Evolutionary conservation across 225 moss, liverwort and hornwort species (phyloP).

Genomic region (Antitrichia curtipendula): DNA sequence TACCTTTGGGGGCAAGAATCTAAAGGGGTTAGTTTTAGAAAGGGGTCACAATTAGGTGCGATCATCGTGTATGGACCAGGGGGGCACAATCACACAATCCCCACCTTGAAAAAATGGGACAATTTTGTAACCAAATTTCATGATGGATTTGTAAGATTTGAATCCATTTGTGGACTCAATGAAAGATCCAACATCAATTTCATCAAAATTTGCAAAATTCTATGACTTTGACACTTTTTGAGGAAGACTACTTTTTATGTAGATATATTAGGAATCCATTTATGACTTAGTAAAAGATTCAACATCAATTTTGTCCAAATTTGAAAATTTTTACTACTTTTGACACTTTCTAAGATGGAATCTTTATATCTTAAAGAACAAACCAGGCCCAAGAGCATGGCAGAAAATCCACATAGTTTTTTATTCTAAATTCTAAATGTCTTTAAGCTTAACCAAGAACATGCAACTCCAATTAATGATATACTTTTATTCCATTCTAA

Average conservation of each 20-base stretch:
- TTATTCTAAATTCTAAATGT: too few species aligned
- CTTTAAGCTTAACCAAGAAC: background rate
- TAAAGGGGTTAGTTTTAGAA: accelerated
- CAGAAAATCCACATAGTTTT: background rate
- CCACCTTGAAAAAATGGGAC: accelerated
- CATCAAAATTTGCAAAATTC: background rate
- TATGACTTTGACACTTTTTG: accelerated
- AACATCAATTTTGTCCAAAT: background rate
- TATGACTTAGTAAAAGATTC: accelerated
- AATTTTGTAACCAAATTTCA: background rate
- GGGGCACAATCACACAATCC: too few species aligned
- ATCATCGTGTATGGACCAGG: accelerated
- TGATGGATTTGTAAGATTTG: too few species aligned
- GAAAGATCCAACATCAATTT: too few species aligned
- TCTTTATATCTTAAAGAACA: background rate
- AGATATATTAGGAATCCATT: background rate
- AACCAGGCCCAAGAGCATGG: accelerated
- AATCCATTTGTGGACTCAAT: too few species aligned
- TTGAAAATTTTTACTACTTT: background rate
- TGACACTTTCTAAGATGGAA: background rate
- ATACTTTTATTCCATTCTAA: background rate
- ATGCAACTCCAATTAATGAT: accelerated
- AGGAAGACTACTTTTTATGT: accelerated
- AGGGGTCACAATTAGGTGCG: background rate
- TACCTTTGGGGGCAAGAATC: background rate